Base-by-base conservation (phyloP, 164 flowering plant species). In the Vitis rotundifolia region DNA sequence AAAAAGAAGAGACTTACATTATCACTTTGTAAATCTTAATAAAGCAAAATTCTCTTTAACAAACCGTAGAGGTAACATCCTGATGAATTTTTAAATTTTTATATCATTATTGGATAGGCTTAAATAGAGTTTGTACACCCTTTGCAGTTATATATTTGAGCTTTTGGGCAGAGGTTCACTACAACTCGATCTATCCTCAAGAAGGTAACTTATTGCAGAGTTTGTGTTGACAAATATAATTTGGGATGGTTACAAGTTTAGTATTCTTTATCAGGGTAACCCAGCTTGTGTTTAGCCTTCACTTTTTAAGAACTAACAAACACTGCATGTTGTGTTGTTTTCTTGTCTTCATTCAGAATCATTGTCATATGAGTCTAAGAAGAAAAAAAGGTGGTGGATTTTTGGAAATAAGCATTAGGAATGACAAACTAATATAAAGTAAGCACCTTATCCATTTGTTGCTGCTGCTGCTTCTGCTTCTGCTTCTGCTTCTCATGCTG, bases 111-210 rank as follows among this genome's bases (percentile, higher is more conserved):
- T 37, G 26, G 26, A 22, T 22, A 37, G 7, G 44, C 5, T 37
- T 3, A 37, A 37, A 37, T 6, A 37, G 44, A 37, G 28, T 66
- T 59, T 75, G 52, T 53, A 11, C 26, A 22, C 26, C 28, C 28
- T 49, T 62, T 81, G 87, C 87, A 88, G 92, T 77, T 6, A 85
- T 88, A 63, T 83, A 66, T 62, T 66, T 88, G 71, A 88, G 90
- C 68, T 88, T 88, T 72, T 88, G 92, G 92, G 87, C 92, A 16
- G 92, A 88, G 65, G 92, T 88, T 13, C 92, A 88, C 68, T 88
- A 88, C 83, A 88, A 88, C 76, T 88, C 92, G 28, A 86, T 88
- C 58, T 82, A 86, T 79, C 81, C 83, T 59, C 77, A 78, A 75
- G 86, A 79, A 77, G 44, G 44, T 37, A 37, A 37, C 6, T 37